These are phyloP conservation scores for Diaporthe humulicola DNA, from an alignment of 2,329 filamentous ascomycete species.

Conservation along the genomic window DNA sequence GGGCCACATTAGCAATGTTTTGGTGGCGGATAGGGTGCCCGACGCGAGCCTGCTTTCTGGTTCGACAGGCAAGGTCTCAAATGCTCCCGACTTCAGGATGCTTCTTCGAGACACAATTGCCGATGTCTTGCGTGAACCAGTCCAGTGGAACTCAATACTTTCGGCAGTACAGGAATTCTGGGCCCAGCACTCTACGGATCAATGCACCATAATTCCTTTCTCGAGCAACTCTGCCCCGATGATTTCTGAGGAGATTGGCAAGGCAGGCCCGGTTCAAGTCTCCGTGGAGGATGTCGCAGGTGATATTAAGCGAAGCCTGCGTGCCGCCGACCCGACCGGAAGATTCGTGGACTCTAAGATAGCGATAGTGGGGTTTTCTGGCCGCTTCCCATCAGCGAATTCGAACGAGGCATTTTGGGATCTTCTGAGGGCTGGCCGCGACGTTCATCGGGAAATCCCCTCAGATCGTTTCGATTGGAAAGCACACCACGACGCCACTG, in stretches of 20 bases:
- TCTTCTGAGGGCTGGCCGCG: constrained; percentile 41
- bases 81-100: background rate
- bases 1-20: background rate
- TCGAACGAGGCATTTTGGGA: constrained; percentile 28
- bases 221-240: background rate
- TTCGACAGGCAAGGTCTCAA: constrained; percentile 12
- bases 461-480: constrained; percentile 27
- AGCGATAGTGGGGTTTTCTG: constrained; percentile 15
- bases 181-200: background rate
- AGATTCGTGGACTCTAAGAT: constrained; percentile 8
- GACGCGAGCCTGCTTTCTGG: background rate
- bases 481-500: constrained; percentile 44
- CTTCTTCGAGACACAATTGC: constrained; percentile 3
- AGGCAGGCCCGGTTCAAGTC: background rate
- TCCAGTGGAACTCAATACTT: constrained; percentile 10
- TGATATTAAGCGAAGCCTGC: background rate
- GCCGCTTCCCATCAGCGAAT: constrained; percentile 15
- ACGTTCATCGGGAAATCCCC: constrained; percentile 42
- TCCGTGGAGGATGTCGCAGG: constrained; percentile 6
- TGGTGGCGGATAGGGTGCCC: background rate
- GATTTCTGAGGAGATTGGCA: background rate
- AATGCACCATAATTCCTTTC: constrained; percentile 8
- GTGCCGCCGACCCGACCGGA: background rate
- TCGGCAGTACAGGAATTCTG: constrained; percentile 1
- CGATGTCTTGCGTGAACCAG: constrained; percentile 6